These are phyloP conservation scores for Wickerhamomyces ciferrii DNA, from an alignment of 805 yeast genomes.

Conservation along the genomic window DNA sequence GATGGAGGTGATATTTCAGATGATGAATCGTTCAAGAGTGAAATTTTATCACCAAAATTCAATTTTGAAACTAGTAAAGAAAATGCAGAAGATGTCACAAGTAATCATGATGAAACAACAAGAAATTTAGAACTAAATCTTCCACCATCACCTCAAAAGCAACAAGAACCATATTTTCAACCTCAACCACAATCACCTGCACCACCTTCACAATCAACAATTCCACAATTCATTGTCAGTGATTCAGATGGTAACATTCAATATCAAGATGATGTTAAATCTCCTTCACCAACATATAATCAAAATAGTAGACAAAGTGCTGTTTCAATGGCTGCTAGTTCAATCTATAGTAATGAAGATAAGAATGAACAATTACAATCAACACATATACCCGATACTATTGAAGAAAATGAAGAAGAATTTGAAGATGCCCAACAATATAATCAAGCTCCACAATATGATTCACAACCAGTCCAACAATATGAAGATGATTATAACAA, in stretches of 20 bases:
- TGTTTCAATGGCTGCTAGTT: conserved; percentile 1
- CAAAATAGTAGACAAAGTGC: not conserved
- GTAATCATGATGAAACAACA: not conserved
- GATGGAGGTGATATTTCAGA: conserved; percentile 4
- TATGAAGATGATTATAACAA: not conserved
- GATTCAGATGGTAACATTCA: not conserved
- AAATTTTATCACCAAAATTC: conserved; percentile 1
- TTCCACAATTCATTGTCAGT: not conserved
- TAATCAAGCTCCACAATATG: not conserved
- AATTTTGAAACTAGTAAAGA: not conserved
- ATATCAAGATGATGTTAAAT: not conserved
- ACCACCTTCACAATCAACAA: not conserved
- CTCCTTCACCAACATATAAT: not conserved
- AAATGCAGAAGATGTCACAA: not conserved
- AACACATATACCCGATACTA: not conserved
- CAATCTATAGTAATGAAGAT: not conserved
- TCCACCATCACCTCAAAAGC: not conserved
- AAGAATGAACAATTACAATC: not conserved
- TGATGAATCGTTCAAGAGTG: conserved; percentile 13
- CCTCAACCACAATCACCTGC: not conserved
- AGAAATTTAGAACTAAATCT: not conserved
- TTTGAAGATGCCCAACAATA: not conserved
- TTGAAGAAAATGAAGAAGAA: not conserved
- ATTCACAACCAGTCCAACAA: not conserved
- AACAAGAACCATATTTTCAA: not conserved